phyloP scores from a whole-genome alignment of 73 alveolate species.

The Paramecium tetraurelia region DNA sequence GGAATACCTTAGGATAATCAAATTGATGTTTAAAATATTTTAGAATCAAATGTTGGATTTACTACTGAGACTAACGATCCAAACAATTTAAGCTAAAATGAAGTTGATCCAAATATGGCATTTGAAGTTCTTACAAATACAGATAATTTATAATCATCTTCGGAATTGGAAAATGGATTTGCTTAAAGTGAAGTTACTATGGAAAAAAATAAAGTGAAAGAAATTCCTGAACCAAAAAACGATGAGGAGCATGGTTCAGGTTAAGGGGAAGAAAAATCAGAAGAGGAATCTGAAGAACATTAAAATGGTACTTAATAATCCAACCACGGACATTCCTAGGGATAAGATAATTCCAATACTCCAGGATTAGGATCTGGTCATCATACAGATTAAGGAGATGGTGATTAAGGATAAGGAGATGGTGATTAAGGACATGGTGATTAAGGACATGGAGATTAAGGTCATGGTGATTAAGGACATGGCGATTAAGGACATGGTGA shows the following conservation, averaged over 20 bases:
- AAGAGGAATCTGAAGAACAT: not conserved
- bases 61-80: not conserved
- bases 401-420: not conserved
- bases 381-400: not conserved
- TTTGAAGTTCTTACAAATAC: not conserved
- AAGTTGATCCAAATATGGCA: slow-evolving; percentile 14
- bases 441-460: too few relatives aligned
- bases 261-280: not conserved
- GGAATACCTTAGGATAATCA: not conserved
- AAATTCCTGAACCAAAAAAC: not conserved
- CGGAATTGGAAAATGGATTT: not conserved
- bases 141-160: not conserved
- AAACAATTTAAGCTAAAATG: not conserved
- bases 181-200: not conserved
- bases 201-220: not conserved
- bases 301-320: not conserved
- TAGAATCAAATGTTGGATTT: not conserved
- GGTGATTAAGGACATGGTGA: too few relatives aligned
- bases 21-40: not conserved
- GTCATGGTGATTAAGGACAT: not conserved
- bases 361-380: too few relatives aligned
- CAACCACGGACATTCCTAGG: not conserved
- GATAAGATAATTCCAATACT: too few relatives aligned
- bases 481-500: not conserved
- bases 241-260: not conserved